These are phyloP conservation scores for Talinum fruticosum DNA, from an alignment of 148 eudicot species.

Conservation along the genomic window DNA sequence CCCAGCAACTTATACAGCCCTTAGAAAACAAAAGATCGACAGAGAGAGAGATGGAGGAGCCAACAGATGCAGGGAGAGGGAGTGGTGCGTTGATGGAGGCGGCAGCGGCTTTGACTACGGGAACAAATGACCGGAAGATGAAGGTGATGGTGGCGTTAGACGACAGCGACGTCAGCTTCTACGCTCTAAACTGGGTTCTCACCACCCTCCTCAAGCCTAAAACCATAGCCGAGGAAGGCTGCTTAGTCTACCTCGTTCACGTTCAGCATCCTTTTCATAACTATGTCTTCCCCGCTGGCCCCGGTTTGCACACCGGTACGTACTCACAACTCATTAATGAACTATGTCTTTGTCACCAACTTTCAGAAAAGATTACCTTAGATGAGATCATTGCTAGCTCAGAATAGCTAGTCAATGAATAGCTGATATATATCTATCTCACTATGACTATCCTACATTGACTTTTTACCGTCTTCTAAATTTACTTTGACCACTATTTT, in stretches of 20 bases:
- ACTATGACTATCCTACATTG: no score
- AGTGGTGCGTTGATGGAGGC: neutral
- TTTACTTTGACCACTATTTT: no score
- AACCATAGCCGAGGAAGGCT: conserved; percentile 11
- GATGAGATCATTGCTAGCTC: no score
- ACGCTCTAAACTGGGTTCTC: conserved; percentile 38
- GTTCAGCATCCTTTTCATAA: conserved; percentile 34
- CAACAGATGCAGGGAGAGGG: neutral
- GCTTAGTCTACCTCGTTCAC: conserved; percentile 33
- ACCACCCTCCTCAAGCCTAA: conserved; percentile 6
- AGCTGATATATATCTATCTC: no score
- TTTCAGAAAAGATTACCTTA: no score
- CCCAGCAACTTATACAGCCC: neutral
- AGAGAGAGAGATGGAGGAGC: neutral
- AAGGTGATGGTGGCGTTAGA: conserved; percentile 39
- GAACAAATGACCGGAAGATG: conserved; percentile 1
- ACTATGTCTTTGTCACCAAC: no score
- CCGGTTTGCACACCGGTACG: conserved; percentile 35
- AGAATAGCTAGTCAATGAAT: no score
- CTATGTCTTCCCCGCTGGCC: conserved; percentile 35
- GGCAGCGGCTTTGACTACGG: neutral
- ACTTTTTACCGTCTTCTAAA: no score
- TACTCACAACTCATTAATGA: neutral
- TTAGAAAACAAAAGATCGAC: no score
- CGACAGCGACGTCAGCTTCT: conserved; percentile 39